Evolutionary conservation across 2,329 filamentous ascomycete species (phyloP).

Genomic region (Pseudocercospora macadamiae): DNA sequence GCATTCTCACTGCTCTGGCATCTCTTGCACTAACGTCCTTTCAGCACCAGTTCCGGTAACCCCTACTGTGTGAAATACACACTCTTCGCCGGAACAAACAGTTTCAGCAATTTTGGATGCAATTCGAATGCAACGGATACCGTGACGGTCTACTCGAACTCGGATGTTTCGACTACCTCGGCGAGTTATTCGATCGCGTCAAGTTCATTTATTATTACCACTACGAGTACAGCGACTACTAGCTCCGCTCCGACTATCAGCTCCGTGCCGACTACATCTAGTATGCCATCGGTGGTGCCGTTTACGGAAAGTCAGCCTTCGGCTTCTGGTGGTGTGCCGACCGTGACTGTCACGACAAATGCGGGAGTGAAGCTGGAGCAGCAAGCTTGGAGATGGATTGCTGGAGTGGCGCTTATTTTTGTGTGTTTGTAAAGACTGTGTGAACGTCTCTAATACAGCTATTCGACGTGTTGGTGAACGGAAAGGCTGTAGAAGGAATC

Average conservation of each 20-base stretch:
- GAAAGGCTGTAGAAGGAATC: too few relatives aligned
- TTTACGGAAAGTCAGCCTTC: not conserved
- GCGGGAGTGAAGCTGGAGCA: not conserved
- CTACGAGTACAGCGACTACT: not conserved
- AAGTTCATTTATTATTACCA: not conserved
- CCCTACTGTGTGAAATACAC: not conserved
- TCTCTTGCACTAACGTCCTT: not conserved
- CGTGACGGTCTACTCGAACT: not conserved
- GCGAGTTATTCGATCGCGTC: not conserved
- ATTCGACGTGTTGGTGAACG: too few relatives aligned
- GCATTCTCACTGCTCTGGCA: not conserved
- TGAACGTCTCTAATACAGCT: too few relatives aligned
- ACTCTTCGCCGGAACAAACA: not conserved
- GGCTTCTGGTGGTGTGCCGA: not conserved
- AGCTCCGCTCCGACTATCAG: not conserved
- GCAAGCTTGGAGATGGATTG: too few relatives aligned
- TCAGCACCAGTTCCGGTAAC: not conserved
- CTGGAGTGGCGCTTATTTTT: too few relatives aligned
- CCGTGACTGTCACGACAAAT: not conserved
- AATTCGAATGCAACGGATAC: not conserved
- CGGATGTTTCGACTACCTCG: not conserved
- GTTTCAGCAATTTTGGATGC: not conserved
- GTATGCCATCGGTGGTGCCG: not conserved
- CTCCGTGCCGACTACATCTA: not conserved
- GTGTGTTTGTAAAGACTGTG: too few relatives aligned